A percentile compares a stretch with the other conserved stretches of the same genome.
These are phyloP conservation scores for Beta lomatogona DNA, from an alignment of 179 eudicot species.

Conservation along the genomic window DNA sequence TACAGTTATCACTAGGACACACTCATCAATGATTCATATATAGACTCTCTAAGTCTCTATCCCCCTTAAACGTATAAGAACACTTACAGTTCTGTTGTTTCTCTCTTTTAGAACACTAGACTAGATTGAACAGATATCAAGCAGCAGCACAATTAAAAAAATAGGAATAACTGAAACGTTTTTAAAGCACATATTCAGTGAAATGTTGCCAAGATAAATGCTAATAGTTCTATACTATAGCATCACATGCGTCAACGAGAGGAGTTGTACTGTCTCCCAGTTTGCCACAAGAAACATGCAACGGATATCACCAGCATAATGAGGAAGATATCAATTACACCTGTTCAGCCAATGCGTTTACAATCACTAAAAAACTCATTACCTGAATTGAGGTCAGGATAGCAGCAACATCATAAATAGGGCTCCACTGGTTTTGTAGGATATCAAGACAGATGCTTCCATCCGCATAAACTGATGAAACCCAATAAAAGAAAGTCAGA, in stretches of 20 bases:
- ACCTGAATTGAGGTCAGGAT: slow-evolving; percentile 91
- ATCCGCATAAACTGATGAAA: slow-evolving; percentile 68
- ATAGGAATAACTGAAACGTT: not conserved
- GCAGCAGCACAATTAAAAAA: not conserved
- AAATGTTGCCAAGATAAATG: not conserved
- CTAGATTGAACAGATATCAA: not conserved
- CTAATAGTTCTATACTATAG: not conserved
- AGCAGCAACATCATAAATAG: slow-evolving; percentile 90
- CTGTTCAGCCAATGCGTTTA: not conserved
- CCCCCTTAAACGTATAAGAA: too few species aligned
- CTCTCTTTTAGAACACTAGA: too few species aligned
- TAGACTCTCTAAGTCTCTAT: too few species aligned
- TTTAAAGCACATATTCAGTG: not conserved
- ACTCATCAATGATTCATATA: too few species aligned
- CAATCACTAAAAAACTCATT: slow-evolving; percentile 6
- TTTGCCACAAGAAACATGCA: slow-evolving; percentile 2
- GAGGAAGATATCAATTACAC: not conserved
- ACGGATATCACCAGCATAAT: not conserved
- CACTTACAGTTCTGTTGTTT: not conserved
- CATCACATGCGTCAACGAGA: not conserved
- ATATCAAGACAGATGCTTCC: slow-evolving; percentile 90
- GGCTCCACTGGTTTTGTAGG: slow-evolving; percentile 93
- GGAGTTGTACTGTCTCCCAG: not conserved
- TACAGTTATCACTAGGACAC: too few species aligned
- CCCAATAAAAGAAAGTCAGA: not conserved